These are phyloP conservation scores for Hygrophorus pudorinus DNA, from an alignment of 768 basidiomycete genomes.

Conservation along the genomic window DNA sequence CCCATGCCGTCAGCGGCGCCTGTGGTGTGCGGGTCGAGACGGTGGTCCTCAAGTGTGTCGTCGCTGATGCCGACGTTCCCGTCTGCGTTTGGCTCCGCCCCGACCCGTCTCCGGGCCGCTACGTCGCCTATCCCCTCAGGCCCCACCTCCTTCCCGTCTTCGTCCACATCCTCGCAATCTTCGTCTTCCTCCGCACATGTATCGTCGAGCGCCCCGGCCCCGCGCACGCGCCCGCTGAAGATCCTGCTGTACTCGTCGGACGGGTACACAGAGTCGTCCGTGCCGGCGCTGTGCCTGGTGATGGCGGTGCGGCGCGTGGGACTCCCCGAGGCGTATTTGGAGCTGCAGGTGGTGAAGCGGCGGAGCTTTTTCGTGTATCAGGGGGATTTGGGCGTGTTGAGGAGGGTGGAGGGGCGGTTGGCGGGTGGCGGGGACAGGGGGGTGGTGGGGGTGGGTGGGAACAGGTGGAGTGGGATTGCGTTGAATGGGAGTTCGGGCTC, in stretches of 20 bases:
- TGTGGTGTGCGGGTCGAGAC: conserved; percentile 16
- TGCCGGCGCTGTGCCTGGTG: conserved; percentile 76
- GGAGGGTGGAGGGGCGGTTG: conserved; percentile 51
- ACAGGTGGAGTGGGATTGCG: background rate
- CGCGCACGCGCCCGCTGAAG: conserved; percentile 55
- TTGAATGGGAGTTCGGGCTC: background rate
- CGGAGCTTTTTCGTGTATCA: conserved; percentile 91
- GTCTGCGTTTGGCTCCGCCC: conserved; percentile 10
- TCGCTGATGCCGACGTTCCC: background rate
- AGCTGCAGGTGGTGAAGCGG: conserved; percentile 72
- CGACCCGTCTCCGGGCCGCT: conserved; percentile 22
- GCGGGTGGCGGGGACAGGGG: conserved; percentile 18
- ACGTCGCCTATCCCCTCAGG: conserved; percentile 20
- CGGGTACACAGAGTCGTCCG: conserved; percentile 88
- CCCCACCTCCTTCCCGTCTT: conserved; percentile 8
- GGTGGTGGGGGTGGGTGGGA: conserved; percentile 7
- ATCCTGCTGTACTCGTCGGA: conserved; percentile 76
- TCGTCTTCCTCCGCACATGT: conserved; percentile 13
- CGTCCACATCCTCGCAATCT: conserved; percentile 1
- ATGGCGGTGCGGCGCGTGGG: conserved; percentile 63
- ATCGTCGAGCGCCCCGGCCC: conserved; percentile 17
- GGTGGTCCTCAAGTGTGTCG: conserved; percentile 27
- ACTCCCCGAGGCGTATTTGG: conserved; percentile 86
- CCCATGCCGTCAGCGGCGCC: conserved; percentile 5
- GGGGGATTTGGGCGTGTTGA: conserved; percentile 63